phyloP scores from a whole-genome alignment of 2,329 filamentous ascomycete species.

The Balansia obtecta region DNA sequence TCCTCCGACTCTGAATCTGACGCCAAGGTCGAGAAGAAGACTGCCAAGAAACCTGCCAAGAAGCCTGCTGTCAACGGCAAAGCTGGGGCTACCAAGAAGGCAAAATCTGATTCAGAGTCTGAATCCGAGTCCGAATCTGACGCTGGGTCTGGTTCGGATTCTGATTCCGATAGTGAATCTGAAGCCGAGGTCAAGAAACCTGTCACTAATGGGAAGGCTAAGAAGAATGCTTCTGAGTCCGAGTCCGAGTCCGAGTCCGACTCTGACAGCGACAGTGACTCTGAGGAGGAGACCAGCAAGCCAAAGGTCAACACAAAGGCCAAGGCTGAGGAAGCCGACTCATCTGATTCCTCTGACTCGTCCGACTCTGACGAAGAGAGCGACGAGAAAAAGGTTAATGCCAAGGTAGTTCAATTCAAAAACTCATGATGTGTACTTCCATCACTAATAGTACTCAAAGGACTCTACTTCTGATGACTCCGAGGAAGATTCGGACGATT shows the following conservation, averaged over 20 bases:
- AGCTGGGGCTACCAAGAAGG: slow-evolving; percentile 16
- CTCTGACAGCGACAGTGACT: slow-evolving; percentile 24
- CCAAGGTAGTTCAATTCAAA: slow-evolving; percentile 16
- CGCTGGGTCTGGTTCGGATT: slow-evolving; percentile 12
- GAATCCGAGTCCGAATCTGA: slow-evolving; percentile 14
- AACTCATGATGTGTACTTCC: too few relatives aligned
- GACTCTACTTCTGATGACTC: slow-evolving; percentile 15
- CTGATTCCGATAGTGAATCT: slow-evolving; percentile 27
- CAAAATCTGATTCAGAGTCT: neutral
- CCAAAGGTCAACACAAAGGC: slow-evolving; percentile 8
- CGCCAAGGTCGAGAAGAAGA: slow-evolving; percentile 21
- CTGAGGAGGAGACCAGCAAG: slow-evolving; percentile 22
- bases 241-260: slow-evolving; percentile 22
- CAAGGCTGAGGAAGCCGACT: slow-evolving; percentile 17
- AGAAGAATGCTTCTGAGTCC: slow-evolving; percentile 15
- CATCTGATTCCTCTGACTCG: slow-evolving; percentile 15
- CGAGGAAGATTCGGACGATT: slow-evolving; percentile 21
- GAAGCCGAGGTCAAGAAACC: slow-evolving; percentile 23
- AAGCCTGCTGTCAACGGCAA: slow-evolving; percentile 12
- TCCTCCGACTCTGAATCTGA: slow-evolving; percentile 16
- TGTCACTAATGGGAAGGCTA: slow-evolving; percentile 6
- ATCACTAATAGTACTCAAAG: neutral
- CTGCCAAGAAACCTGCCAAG: slow-evolving; percentile 10
- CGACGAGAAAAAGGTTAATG: slow-evolving; percentile 11
- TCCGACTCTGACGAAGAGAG: slow-evolving; percentile 20